A percentile compares a stretch with the other conserved stretches of the same genome.
phyloP scores from a whole-genome alignment of 1,284 basidiomycete species.

The Inonotus hispidus region DNA sequence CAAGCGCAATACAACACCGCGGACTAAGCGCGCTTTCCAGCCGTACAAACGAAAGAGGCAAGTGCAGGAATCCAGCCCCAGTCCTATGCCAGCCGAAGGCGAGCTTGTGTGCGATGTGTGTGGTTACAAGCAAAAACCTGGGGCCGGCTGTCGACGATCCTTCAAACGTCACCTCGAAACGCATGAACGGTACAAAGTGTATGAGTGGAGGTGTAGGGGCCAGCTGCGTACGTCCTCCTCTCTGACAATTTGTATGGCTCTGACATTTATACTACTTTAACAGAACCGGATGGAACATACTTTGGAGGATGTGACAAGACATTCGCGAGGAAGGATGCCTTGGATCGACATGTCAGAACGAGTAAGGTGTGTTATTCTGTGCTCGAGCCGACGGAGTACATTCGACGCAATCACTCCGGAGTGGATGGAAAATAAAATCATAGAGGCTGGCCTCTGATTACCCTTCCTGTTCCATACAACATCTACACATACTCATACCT shows the following conservation, averaged over 20 bases:
- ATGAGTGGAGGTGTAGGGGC: conserved; percentile 11
- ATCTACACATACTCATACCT: background rate
- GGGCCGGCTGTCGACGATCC: background rate
- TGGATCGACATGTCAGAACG: conserved; percentile 3
- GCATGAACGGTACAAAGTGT: conserved; percentile 3
- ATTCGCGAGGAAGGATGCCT: conserved; percentile 11
- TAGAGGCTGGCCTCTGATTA: conserved; percentile 2
- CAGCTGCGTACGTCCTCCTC: background rate
- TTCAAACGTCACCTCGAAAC: conserved; percentile 13
- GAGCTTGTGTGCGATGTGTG: conserved; percentile 1
- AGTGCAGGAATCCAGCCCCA: background rate
- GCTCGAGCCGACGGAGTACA: background rate
- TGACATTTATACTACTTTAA: background rate
- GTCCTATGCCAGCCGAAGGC: background rate
- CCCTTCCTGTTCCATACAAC: background rate
- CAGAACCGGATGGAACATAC: conserved; percentile 7
- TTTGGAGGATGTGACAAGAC: background rate
- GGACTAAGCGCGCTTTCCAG: too few relatives aligned
- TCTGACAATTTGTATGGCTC: background rate
- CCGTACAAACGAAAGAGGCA: background rate
- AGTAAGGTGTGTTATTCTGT: conserved; percentile 1
- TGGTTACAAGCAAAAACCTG: conserved; percentile 4
- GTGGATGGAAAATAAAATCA: background rate
- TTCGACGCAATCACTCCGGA: background rate
- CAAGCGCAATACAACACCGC: too few relatives aligned